Evolutionary conservation across 306 rosid genomes (phyloP).

Genomic region (Echinosophora koreensis): DNA sequence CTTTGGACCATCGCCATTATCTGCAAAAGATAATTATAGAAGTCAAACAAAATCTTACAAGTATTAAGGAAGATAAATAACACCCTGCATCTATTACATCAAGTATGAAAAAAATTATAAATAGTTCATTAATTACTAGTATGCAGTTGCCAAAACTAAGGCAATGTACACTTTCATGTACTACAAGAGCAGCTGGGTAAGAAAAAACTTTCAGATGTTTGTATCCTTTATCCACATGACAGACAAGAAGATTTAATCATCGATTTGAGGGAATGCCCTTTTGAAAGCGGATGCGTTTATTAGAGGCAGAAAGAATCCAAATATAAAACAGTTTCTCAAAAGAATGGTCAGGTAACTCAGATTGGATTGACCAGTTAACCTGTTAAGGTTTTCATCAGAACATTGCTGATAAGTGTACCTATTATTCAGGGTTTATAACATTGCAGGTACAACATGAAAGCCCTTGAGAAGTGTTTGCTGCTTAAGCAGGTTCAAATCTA

Average conservation of each 20-base stretch:
- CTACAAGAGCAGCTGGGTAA: neutral
- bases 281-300: neutral
- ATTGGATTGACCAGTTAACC: constrained; percentile 16
- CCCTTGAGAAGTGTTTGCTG: constrained; percentile 3
- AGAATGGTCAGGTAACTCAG: neutral
- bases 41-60: constrained; percentile 37
- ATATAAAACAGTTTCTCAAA: neutral
- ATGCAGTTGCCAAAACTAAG: constrained; percentile 11
- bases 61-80: constrained; percentile 32
- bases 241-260: neutral
- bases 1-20: constrained; percentile 92
- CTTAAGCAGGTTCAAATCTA: neutral
- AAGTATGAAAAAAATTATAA: constrained; percentile 29
- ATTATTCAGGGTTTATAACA: neutral
- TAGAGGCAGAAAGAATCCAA: neutral
- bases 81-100: constrained; percentile 29
- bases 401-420: neutral
- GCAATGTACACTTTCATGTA: constrained; percentile 13
- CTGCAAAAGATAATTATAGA: constrained; percentile 59
- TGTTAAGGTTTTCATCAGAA: neutral
- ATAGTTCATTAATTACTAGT: neutral
- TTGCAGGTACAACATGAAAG: constrained; percentile 1
- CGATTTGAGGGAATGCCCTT: neutral
- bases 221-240: constrained; percentile 15
- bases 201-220: constrained; percentile 12